A percentile compares a stretch with the other conserved stretches of the same genome.
Evolutionary conservation across 2,329 filamentous ascomycete genomes (phyloP).

Genomic region (Aspergillus sp.): DNA sequence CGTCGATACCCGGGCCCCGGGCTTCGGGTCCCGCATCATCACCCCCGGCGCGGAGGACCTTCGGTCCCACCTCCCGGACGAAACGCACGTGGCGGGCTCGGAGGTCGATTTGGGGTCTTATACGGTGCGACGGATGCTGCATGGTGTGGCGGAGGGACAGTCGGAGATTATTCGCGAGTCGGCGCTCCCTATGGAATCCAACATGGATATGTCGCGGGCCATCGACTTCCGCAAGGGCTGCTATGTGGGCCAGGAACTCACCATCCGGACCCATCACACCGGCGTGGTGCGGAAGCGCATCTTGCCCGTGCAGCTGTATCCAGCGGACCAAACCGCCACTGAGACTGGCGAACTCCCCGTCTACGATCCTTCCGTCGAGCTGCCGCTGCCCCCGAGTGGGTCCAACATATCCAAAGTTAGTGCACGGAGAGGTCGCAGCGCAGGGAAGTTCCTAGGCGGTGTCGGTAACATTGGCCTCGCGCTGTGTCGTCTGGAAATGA

Average conservation of each 20-base stretch:
- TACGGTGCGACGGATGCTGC: slow-evolving; percentile 71
- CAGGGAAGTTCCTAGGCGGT: slow-evolving; percentile 76
- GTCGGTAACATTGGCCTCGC: slow-evolving; percentile 85
- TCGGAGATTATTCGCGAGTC: slow-evolving; percentile 69
- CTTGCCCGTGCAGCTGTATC: slow-evolving; percentile 75
- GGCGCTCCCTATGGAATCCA: slow-evolving; percentile 82
- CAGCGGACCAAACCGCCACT: slow-evolving; percentile 41
- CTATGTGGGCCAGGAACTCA: slow-evolving; percentile 95
- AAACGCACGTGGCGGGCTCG: slow-evolving; percentile 44
- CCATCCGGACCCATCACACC: slow-evolving; percentile 90
- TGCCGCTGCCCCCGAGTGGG: slow-evolving; percentile 36
- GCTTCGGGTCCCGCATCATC: slow-evolving; percentile 40
- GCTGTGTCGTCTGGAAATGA: slow-evolving; percentile 82
- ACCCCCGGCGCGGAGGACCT: slow-evolving; percentile 38
- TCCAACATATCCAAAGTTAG: slow-evolving; percentile 56
- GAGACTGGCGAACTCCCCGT: slow-evolving; percentile 51
- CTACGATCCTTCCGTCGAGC: slow-evolving; percentile 29
- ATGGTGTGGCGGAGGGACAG: slow-evolving; percentile 83
- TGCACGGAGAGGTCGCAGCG: slow-evolving; percentile 60
- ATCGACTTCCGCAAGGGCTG: slow-evolving; percentile 96
- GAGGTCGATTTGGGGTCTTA: slow-evolving; percentile 62
- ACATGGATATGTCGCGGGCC: slow-evolving; percentile 80
- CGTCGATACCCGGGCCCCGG: slow-evolving; percentile 41
- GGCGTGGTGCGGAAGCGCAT: slow-evolving; percentile 91
- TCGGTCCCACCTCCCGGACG: slow-evolving; percentile 31